phyloP scores from a whole-genome alignment of 2,329 filamentous ascomycete genomes.

The Fonsecaea pedrosoi region DNA sequence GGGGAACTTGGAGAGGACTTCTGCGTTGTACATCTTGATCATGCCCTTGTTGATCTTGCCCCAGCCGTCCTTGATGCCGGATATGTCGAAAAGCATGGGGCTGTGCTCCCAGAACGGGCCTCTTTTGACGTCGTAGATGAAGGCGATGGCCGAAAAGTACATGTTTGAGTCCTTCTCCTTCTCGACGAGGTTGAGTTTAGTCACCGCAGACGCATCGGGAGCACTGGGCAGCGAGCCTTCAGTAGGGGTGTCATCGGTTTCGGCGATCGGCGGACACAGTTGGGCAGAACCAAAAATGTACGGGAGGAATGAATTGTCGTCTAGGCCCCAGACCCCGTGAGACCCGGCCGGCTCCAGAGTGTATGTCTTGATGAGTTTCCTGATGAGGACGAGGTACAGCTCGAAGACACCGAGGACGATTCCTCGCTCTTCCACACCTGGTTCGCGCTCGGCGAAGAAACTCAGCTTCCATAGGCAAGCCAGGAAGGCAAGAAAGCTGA shows the following conservation, averaged over 20 bases:
- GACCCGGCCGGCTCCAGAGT: conserved; percentile 94
- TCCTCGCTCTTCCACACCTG: conserved; percentile 70
- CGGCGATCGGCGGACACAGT: conserved; percentile 74
- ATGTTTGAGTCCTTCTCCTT: conserved; percentile 72
- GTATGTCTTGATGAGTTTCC: conserved; percentile 85
- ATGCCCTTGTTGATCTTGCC: conserved; percentile 99
- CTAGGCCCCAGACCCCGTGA: conserved; percentile 97
- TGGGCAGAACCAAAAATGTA: conserved; percentile 97
- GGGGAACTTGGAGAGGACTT: conserved; percentile 94
- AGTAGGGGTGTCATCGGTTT: conserved; percentile 68
- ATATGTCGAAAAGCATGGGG: conserved; percentile 92
- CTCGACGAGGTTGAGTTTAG: conserved; percentile 68
- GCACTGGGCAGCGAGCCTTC: conserved; percentile 78
- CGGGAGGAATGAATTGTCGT: conserved; percentile 91
- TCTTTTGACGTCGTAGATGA: conserved; percentile 96
- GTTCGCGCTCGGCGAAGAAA: conserved; percentile 63
- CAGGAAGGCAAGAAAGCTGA: conserved; percentile 92
- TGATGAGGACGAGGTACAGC: conserved; percentile 81
- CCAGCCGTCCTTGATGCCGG: conserved; percentile 90
- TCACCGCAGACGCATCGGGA: conserved; percentile 74
- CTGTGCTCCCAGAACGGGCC: conserved; percentile 96
- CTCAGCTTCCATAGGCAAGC: conserved; percentile 90
- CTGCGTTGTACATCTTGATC: conserved; percentile 99
- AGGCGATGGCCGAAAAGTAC: conserved; percentile 95
- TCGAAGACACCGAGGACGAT: conserved; percentile 85